Evolutionary conservation across 108 stramenopile species (phyloP).

Genomic region (Fragilaria radians): DNA sequence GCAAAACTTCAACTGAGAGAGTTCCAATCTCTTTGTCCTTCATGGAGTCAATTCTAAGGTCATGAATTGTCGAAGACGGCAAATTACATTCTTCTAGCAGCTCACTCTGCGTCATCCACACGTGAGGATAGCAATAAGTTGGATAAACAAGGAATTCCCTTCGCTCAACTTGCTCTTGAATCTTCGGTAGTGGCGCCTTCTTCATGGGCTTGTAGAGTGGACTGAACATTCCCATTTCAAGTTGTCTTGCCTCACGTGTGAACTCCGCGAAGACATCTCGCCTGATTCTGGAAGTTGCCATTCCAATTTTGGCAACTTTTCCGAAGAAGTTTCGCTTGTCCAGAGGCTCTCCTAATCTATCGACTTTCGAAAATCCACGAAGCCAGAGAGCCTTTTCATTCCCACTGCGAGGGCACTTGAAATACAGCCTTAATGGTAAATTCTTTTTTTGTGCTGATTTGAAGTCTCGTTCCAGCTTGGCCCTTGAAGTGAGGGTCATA

Average conservation of each 20-base stretch:
- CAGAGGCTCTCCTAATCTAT: constrained; percentile 12
- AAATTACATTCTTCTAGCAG: constrained; percentile 40
- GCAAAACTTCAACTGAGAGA: constrained; percentile 50
- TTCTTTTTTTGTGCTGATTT: constrained; percentile 6
- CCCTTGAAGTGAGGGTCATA: background rate
- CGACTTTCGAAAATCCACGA: constrained; percentile 18
- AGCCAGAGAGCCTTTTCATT: constrained; percentile 53
- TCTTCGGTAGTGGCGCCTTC: background rate
- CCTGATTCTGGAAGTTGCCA: constrained; percentile 5
- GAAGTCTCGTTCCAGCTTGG: constrained; percentile 2
- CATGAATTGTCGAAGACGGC: constrained; percentile 39
- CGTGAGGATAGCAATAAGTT: constrained; percentile 53
- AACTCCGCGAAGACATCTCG: constrained; percentile 6
- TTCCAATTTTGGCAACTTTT: constrained; percentile 1
- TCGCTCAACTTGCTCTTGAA: background rate
- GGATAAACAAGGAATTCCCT: constrained; percentile 47
- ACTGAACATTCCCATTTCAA: constrained; percentile 3
- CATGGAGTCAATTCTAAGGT: constrained; percentile 17
- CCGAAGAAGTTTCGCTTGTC: constrained; percentile 11
- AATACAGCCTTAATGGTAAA: constrained; percentile 29
- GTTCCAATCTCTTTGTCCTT: constrained; percentile 45
- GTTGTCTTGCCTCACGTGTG: constrained; percentile 8
- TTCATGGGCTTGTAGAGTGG: background rate
- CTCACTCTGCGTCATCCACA: constrained; percentile 53
- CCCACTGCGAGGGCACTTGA: constrained; percentile 27